Evolutionary conservation across 139 green algal species (phyloP).

Genomic region (Chlorella sp.): DNA sequence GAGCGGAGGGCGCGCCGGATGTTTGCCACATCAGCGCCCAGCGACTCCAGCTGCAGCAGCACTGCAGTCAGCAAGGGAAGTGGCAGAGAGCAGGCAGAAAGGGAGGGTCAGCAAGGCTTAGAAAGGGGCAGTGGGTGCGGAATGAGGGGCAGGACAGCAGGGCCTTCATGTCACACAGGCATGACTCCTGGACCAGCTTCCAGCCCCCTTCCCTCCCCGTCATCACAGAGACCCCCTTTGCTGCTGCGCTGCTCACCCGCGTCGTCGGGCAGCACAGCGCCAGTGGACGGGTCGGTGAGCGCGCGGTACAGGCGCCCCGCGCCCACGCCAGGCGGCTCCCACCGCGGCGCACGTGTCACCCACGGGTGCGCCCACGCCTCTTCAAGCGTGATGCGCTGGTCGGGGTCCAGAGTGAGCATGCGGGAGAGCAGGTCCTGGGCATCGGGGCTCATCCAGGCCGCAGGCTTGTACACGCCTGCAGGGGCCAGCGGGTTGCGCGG

Average conservation of each 20-base stretch:
- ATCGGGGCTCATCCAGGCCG: constrained; percentile 34
- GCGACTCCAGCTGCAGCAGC: constrained; percentile 29
- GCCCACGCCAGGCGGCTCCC: constrained; percentile 33
- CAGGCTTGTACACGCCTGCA: constrained; percentile 44
- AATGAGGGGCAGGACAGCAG: neutral
- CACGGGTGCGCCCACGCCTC: constrained; percentile 60
- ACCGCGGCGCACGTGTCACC: constrained; percentile 33
- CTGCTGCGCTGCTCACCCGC: neutral
- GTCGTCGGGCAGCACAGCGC: constrained; percentile 20
- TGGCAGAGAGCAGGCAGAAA: too few relatives aligned
- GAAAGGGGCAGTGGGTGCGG: neutral
- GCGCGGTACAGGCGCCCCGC: constrained; percentile 19
- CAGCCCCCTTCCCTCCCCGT: neutral
- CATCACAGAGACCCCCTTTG: too few relatives aligned
- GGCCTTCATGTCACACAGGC: neutral
- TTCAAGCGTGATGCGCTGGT: constrained; percentile 61
- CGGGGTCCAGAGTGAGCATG: constrained; percentile 84
- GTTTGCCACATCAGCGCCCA: constrained; percentile 14
- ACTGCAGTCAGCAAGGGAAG: constrained; percentile 21
- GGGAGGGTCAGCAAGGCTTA: neutral
- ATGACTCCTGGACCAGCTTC: neutral
- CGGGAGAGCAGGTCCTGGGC: constrained; percentile 58
- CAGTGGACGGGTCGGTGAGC: constrained; percentile 21
- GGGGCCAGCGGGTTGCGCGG: neutral
- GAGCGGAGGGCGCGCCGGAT: constrained; percentile 30